Evolutionary conservation across 805 yeast genomes (phyloP).

Genomic region (Yarrowia porcina): DNA sequence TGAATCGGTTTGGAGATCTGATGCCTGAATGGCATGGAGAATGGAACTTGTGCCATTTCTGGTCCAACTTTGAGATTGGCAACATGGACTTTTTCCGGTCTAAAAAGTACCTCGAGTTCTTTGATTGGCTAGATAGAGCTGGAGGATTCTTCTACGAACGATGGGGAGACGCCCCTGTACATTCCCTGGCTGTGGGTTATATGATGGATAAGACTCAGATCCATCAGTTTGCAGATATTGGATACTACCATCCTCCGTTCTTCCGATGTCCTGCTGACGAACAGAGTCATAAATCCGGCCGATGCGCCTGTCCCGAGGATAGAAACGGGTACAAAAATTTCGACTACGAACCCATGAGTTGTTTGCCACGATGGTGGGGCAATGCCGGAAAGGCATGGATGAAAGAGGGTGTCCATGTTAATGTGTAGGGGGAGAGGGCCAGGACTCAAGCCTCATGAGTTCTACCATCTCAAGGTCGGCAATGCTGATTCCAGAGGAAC

Average conservation of each 20-base stretch:
- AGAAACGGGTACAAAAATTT: constrained; percentile 35
- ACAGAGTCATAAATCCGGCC: constrained; percentile 36
- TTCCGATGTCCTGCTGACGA: constrained; percentile 42
- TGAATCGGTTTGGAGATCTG: constrained; percentile 43
- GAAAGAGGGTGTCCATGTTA: constrained; percentile 12
- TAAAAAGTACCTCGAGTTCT: constrained; percentile 63
- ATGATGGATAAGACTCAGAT: constrained; percentile 58
- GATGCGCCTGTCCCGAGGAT: constrained; percentile 40
- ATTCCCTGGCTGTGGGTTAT: constrained; percentile 63
- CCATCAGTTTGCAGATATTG: constrained; percentile 77
- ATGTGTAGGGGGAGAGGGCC: neutral
- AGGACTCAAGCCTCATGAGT: too few relatives aligned
- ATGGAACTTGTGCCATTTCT: constrained; percentile 81
- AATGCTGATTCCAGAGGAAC: too few relatives aligned
- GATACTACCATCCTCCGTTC: constrained; percentile 74
- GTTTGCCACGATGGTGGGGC: constrained; percentile 41
- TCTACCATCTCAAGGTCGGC: too few relatives aligned
- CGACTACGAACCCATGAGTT: constrained; percentile 38
- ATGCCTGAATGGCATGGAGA: constrained; percentile 51
- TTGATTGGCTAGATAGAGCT: constrained; percentile 60
- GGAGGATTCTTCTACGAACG: constrained; percentile 89
- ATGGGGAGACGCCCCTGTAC: constrained; percentile 97
- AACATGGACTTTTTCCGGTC: constrained; percentile 69
- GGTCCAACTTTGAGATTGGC: constrained; percentile 85
- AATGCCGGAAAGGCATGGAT: constrained; percentile 35